phyloP scores from a whole-genome alignment of 1,284 basidiomycete genomes.

The Heterobasidion annosum region DNA sequence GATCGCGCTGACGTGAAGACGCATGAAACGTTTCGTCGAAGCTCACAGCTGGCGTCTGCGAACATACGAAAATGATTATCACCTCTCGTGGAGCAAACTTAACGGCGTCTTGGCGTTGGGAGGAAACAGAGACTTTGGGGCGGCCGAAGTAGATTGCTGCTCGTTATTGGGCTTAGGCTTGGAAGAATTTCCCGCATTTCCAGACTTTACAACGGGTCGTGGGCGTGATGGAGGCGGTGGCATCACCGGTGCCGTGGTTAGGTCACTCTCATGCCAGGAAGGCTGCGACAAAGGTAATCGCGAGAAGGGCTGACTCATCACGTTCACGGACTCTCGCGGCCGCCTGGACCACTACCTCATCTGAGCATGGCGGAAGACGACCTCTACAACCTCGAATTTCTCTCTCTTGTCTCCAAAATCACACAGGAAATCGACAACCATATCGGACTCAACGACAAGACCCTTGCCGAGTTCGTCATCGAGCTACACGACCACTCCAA shows the following conservation, averaged over 20 bases:
- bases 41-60: neutral
- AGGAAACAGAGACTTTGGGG: slow-evolving; percentile 58
- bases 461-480: slow-evolving; percentile 93
- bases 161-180: slow-evolving; percentile 14
- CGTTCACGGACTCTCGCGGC: too few species aligned
- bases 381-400: slow-evolving; percentile 83
- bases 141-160: neutral
- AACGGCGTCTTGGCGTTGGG: slow-evolving; percentile 76
- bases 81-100: slow-evolving; percentile 72
- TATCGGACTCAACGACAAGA: slow-evolving; percentile 79
- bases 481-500: slow-evolving; percentile 82
- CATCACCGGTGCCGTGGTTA: too few species aligned
- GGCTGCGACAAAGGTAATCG: too few species aligned
- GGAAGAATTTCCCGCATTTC: slow-evolving; percentile 73
- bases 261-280: too few species aligned
- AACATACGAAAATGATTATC: neutral
- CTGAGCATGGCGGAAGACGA: slow-evolving; percentile 59
- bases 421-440: slow-evolving; percentile 89
- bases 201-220: slow-evolving; percentile 57
- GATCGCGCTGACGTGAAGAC: neutral
- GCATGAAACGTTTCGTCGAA: too few species aligned
- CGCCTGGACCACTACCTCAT: neutral
- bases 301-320: too few species aligned
- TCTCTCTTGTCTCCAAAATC: slow-evolving; percentile 84
- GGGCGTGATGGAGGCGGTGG: too few species aligned